Base-by-base conservation (phyloP, 177 flowering plant genomes). In the Vitis hybrid region DNA sequence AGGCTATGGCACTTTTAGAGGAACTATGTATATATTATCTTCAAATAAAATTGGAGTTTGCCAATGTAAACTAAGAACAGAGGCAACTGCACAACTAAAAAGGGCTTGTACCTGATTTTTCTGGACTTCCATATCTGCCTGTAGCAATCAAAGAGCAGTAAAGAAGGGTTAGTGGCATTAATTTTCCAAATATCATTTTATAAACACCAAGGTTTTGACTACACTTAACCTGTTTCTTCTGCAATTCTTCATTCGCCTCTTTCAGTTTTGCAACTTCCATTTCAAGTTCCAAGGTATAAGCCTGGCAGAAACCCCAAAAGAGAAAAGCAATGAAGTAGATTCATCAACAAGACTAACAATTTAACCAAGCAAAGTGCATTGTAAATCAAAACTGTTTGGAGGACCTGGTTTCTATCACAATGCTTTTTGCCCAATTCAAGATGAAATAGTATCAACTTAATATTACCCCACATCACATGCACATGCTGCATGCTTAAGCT, bases 221-320 rank as follows among this genome's bases (percentile, higher is more conserved):
- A 45, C 2, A 49, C 14, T 15, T 7, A 39, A 83, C 87, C 82
- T 84, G 87, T 71, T 84, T 82, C 54, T 39, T 82, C 72, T 78
- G 78, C 62, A 84, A 61, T 48, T 84, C 85, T 72, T 80, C 49
- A 55, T 84, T 84, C 70, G 54, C 1, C 69, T 84, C 82, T 68
- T 82, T 82, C 3, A 84, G 83, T 60, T 76, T 72, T 51, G 81
- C 85, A 66, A 84, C 69, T 77, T 84, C 87, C 45, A 82, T 80
- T 72, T 84, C 87, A 58, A 84, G 77, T 67, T 84, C 87, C 73
- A 80, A 54, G 45, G 82, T 82, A 60, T 84, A 81, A 1, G 87
- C 87, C 87, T 84, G 70, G 50, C 65, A 56, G 3, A 50, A 64
- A 62, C 66, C 50, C 13, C 66, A 50, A 60, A 32, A 32, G 51